A percentile compares a stretch with the other conserved stretches of the same genome.
Conservation (phyloP, 805 yeast species). For the Barnettozyma botsteinii region DNA sequence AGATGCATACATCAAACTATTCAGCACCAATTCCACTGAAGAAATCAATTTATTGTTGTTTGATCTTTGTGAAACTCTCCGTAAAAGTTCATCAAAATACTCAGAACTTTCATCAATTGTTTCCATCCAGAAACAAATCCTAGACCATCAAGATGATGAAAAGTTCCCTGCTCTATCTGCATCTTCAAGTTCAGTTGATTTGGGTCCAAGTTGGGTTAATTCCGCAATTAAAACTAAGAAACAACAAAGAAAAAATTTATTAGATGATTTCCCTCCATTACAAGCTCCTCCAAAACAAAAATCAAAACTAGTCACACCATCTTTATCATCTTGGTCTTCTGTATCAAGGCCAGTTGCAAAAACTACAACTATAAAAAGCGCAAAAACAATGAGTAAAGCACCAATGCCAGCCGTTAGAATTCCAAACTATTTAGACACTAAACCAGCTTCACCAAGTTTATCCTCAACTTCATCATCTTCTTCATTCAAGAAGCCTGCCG, state of each 20-base stretch:
- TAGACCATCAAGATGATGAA: slow-evolving; percentile 26
- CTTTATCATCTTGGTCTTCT: neutral
- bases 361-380: neutral
- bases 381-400: slow-evolving; percentile 10
- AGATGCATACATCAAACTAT: slow-evolving; percentile 42
- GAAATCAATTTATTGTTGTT: slow-evolving; percentile 54
- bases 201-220: slow-evolving; percentile 28
- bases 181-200: slow-evolving; percentile 16
- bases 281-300: slow-evolving; percentile 12
- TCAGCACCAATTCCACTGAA: slow-evolving; percentile 33
- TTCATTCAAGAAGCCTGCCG: slow-evolving; percentile 9
- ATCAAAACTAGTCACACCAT: neutral
- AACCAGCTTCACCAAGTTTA: slow-evolving; percentile 17
- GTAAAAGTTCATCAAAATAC: slow-evolving; percentile 39
- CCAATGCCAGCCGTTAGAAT: slow-evolving; percentile 13
- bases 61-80: slow-evolving; percentile 55
- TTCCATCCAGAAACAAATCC: slow-evolving; percentile 22
- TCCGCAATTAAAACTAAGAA: slow-evolving; percentile 16
- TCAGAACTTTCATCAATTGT: slow-evolving; percentile 31
- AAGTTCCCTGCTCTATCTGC: slow-evolving; percentile 47
- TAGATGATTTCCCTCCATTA: slow-evolving; percentile 30
- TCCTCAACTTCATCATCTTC: slow-evolving; percentile 18
- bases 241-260: slow-evolving; percentile 8
- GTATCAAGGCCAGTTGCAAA: neutral
- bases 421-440: slow-evolving; percentile 17